Evolutionary conservation across 1,284 basidiomycete genomes (phyloP).

Genomic region (Earliella scabrosa): DNA sequence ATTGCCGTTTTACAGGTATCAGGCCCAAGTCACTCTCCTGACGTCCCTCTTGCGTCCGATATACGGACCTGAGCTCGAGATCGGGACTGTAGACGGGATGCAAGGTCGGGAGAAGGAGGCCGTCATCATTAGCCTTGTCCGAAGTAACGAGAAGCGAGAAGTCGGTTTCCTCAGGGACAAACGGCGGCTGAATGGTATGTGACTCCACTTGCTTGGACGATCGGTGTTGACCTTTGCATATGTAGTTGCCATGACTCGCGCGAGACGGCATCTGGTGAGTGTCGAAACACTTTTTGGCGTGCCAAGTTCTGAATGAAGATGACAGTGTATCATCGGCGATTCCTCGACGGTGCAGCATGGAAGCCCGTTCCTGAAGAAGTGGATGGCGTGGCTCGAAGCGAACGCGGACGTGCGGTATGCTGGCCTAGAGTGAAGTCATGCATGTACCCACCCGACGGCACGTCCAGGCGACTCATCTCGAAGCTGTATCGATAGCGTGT

Average conservation of each 20-base stretch:
- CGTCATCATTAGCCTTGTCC: slow-evolving; percentile 85
- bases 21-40: slow-evolving; percentile 88
- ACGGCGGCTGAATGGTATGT: slow-evolving; percentile 81
- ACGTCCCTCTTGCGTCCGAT: slow-evolving; percentile 71
- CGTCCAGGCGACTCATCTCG: too few relatives aligned
- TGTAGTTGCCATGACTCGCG: slow-evolving; percentile 93
- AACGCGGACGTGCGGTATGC: slow-evolving; percentile 90
- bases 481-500: too few relatives aligned
- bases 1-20: slow-evolving; percentile 53
- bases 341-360: slow-evolving; percentile 88
- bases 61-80: slow-evolving; percentile 78
- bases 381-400: slow-evolving; percentile 89
- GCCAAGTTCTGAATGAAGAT: not conserved
- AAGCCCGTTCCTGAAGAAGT: slow-evolving; percentile 80
- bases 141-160: slow-evolving; percentile 87
- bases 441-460: too few relatives aligned
- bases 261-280: slow-evolving; percentile 84
- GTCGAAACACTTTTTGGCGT: too few relatives aligned
- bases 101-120: slow-evolving; percentile 94
- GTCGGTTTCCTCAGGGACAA: slow-evolving; percentile 94
- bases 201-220: not conserved
- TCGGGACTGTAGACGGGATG: slow-evolving; percentile 92
- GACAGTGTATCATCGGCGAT: slow-evolving; percentile 88
- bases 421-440: slow-evolving; percentile 52
- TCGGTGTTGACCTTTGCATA: not conserved